A percentile compares a stretch with the other conserved stretches of the same genome.
Evolutionary conservation across 2,329 filamentous ascomycete species (phyloP).

Genomic region (Neurospora sp.): DNA sequence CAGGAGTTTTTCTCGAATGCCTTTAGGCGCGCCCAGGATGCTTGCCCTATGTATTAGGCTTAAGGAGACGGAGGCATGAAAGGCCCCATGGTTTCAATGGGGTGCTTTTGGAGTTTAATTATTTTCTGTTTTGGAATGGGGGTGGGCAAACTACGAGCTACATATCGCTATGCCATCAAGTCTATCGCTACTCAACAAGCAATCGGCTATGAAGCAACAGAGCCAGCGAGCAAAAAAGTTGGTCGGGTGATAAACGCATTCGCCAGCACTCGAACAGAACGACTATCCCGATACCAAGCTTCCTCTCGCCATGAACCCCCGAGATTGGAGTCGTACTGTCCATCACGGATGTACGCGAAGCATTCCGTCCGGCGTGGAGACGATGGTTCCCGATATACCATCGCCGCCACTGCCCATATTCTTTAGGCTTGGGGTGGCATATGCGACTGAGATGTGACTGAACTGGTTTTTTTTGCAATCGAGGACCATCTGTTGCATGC

Average conservation of each 20-base stretch:
- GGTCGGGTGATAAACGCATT: neutral
- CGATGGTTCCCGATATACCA: too few species aligned
- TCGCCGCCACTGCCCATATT: too few species aligned
- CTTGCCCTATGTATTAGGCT: constrained; percentile 43
- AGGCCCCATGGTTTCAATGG: neutral
- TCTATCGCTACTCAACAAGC: neutral
- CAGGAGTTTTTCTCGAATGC: constrained; percentile 81
- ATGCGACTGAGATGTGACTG: too few species aligned
- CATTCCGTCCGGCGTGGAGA: too few species aligned
- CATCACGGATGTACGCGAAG: too few species aligned
- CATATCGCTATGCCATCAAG: neutral
- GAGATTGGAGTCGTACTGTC: too few species aligned
- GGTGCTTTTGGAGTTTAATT: neutral
- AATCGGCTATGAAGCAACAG: neutral
- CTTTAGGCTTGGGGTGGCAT: too few species aligned
- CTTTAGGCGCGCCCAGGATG: constrained; percentile 55
- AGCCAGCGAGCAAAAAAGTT: neutral
- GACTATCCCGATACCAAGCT: neutral
- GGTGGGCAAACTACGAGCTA: neutral
- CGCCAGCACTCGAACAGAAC: neutral
- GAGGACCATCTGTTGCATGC: too few species aligned
- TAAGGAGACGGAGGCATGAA: neutral
- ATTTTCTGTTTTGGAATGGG: neutral
- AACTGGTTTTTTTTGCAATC: too few species aligned
- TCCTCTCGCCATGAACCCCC: neutral